phyloP scores from a whole-genome alignment of 2,329 filamentous ascomycete genomes.

The Cephalotrichum gorgonifer region DNA sequence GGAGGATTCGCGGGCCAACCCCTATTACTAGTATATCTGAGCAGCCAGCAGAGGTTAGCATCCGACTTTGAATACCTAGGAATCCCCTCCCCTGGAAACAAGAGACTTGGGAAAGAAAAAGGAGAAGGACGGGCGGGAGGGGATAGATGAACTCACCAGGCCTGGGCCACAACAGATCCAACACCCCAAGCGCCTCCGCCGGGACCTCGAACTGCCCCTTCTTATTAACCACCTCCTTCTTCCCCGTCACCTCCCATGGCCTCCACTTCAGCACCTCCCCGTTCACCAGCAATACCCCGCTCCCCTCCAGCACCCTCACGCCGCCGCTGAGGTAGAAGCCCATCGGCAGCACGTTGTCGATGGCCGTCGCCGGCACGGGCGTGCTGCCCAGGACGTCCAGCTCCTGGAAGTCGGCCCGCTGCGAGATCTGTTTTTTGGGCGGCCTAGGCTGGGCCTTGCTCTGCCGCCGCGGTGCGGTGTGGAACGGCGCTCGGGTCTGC shows the following conservation, averaged over 20 bases:
- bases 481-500: background rate
- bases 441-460: too few relatives aligned
- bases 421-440: too few relatives aligned
- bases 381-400: conserved; percentile 72
- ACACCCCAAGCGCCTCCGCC: conserved; percentile 59
- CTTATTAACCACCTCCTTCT: conserved; percentile 51
- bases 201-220: conserved; percentile 76
- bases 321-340: conserved; percentile 86
- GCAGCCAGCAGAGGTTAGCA: background rate
- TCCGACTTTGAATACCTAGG: background rate
- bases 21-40: conserved; percentile 84
- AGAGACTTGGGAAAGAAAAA: background rate
- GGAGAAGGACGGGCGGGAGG: too few relatives aligned
- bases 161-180: conserved; percentile 76
- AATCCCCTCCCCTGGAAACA: background rate
- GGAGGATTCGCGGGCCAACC: conserved; percentile 63
- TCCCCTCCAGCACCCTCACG: conserved; percentile 54
- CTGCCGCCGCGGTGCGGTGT: background rate
- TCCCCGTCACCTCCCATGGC: conserved; percentile 56
- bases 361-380: conserved; percentile 66
- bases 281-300: conserved; percentile 68
- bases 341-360: conserved; percentile 72
- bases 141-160: conserved; percentile 55
- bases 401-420: conserved; percentile 53
- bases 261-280: conserved; percentile 85